Evolutionary conservation across 805 yeast species (phyloP).

Genomic region (Schizosaccharomyces lindneri): DNA sequence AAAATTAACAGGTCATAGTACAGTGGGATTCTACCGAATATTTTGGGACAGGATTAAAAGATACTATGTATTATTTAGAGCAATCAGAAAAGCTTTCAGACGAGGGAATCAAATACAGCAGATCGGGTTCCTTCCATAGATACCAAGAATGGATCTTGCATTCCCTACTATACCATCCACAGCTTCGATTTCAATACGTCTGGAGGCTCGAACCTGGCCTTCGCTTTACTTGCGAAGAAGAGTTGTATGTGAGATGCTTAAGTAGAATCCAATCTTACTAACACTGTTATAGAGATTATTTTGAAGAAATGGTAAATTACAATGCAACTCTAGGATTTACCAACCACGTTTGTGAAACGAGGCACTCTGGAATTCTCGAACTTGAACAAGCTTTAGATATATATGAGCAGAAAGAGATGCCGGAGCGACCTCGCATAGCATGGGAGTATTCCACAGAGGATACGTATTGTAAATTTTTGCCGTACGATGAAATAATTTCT

Average conservation of each 20-base stretch:
- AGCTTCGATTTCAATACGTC: constrained; percentile 59
- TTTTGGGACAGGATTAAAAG: too few species aligned
- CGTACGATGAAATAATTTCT: not conserved
- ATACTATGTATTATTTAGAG: constrained; percentile 17
- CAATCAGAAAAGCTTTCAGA: constrained; percentile 21
- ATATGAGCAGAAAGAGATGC: not conserved
- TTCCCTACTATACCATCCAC: constrained; percentile 49
- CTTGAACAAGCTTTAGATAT: not conserved
- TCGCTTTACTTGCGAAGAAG: constrained; percentile 13
- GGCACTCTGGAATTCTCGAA: not conserved
- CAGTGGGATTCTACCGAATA: constrained; percentile 11
- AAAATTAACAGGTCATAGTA: constrained; percentile 30
- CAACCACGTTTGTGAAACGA: not conserved
- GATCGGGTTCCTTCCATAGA: constrained; percentile 47
- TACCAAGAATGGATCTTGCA: constrained; percentile 95
- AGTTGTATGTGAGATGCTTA: constrained; percentile 44
- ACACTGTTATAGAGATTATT: too few species aligned
- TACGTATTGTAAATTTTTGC: not conserved
- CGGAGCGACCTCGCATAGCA: too few species aligned
- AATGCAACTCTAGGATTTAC: not conserved
- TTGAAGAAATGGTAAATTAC: too few species aligned
- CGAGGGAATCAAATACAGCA: constrained; percentile 35
- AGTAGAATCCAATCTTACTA: not conserved
- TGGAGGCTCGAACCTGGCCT: constrained; percentile 92
- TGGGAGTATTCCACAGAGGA: not conserved